phyloP scores from a whole-genome alignment of 1,284 basidiomycete genomes.

The Hortiboletus rubellus region DNA sequence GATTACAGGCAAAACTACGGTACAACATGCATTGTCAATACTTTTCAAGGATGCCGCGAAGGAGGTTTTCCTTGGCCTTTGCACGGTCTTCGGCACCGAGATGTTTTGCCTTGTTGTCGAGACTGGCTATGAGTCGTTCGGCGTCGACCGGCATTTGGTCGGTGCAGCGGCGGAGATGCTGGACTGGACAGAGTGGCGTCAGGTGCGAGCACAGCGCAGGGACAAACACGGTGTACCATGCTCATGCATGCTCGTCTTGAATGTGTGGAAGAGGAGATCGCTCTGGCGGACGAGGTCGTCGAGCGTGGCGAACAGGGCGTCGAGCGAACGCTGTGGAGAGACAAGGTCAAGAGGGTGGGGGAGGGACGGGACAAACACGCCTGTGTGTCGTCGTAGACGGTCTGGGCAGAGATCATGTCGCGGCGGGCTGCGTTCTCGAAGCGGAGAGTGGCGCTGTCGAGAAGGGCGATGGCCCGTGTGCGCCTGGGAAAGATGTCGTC shows the following conservation, averaged over 20 bases:
- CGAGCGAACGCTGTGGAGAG: slow-evolving; percentile 20
- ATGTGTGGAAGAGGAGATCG: slow-evolving; percentile 25
- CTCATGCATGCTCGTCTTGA: slow-evolving; percentile 22
- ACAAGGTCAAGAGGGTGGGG: slow-evolving; percentile 10
- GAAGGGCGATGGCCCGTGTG: slow-evolving; percentile 15
- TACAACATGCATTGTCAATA: slow-evolving; percentile 20
- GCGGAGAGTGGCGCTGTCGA: slow-evolving; percentile 19
- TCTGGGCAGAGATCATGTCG: slow-evolving; percentile 16
- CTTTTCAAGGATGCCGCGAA: slow-evolving; percentile 36
- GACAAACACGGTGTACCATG: slow-evolving; percentile 21
- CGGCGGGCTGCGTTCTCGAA: slow-evolving; percentile 21
- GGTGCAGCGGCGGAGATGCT: slow-evolving; percentile 20
- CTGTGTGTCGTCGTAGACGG: slow-evolving; percentile 22
- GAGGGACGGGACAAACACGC: slow-evolving; percentile 19
- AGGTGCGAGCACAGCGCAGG: neutral
- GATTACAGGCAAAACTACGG: slow-evolving; percentile 14
- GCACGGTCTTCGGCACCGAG: slow-evolving; percentile 35
- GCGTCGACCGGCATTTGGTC: slow-evolving; percentile 23
- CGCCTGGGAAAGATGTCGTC: slow-evolving; percentile 21
- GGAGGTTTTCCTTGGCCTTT: slow-evolving; percentile 37
- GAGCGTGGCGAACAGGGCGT: slow-evolving; percentile 19
- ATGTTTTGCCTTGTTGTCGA: slow-evolving; percentile 33
- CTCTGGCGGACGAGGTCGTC: slow-evolving; percentile 22
- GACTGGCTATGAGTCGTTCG: slow-evolving; percentile 24
- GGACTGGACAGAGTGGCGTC: slow-evolving; percentile 18